phyloP scores from a whole-genome alignment of 2,329 filamentous ascomycete genomes.

The Microcyclosporella mali region DNA sequence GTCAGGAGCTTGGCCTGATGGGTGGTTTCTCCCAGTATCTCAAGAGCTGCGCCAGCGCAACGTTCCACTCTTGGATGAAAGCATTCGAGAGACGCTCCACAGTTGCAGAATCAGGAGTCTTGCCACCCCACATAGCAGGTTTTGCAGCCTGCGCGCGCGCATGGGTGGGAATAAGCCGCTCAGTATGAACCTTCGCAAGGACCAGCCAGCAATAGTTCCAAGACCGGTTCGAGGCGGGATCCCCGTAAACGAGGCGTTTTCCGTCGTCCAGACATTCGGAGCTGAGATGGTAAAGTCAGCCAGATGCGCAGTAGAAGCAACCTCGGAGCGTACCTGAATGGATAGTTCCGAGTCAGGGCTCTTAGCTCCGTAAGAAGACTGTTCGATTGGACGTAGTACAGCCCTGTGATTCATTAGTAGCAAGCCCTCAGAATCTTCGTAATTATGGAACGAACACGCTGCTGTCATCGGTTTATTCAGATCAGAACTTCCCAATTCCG shows the following conservation, averaged over 20 bases:
- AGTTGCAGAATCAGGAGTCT: conserved; percentile 50
- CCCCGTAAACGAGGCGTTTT: conserved; percentile 55
- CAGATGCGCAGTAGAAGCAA: neutral
- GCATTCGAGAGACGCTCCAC: conserved; percentile 54
- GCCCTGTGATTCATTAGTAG: conserved; percentile 32
- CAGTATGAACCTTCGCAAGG: conserved; percentile 58
- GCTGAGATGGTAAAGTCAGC: conserved; percentile 17
- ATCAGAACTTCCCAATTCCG: conserved; percentile 51
- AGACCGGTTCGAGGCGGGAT: conserved; percentile 61
- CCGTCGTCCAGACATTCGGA: conserved; percentile 61
- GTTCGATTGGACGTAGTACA: conserved; percentile 64
- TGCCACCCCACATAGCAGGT: conserved; percentile 64
- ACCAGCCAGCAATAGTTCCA: conserved; percentile 75
- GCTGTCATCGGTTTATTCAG: conserved; percentile 62
- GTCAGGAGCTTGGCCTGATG: neutral
- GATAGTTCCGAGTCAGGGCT: conserved; percentile 60
- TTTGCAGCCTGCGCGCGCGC: conserved; percentile 56
- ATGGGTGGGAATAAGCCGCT: conserved; percentile 55
- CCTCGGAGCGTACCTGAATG: conserved; percentile 41
- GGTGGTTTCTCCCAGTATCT: conserved; percentile 59
- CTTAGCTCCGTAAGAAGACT: conserved; percentile 65
- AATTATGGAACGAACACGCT: conserved; percentile 46
- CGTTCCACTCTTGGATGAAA: conserved; percentile 62
- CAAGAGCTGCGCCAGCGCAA: conserved; percentile 60
- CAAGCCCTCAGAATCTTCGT: neutral